Percentiles rank a stretch among this genome's conserved stretches.
phyloP scores from a whole-genome alignment of 1,284 basidiomycete species.

The Rhodotorula sp. region DNA sequence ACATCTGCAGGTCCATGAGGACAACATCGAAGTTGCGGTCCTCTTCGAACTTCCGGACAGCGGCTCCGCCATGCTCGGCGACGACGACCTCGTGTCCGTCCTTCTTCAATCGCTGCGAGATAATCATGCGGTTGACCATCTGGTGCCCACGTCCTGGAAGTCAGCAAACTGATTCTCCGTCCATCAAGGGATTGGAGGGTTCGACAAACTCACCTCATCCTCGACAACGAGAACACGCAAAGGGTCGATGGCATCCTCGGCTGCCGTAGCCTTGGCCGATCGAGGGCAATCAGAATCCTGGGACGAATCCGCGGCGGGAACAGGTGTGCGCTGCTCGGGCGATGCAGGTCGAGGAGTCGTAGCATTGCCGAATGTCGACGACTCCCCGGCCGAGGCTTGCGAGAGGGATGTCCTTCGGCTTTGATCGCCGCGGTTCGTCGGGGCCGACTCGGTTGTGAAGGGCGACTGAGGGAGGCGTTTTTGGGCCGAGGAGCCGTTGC shows the following conservation, averaged over 20 bases:
- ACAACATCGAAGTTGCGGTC: slow-evolving; percentile 40
- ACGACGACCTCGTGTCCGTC: slow-evolving; percentile 44
- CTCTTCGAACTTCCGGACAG: slow-evolving; percentile 42
- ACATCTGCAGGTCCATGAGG: slow-evolving; percentile 43
- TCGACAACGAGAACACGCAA: slow-evolving; percentile 70
- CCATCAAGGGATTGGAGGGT: background rate
- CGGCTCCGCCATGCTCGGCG: slow-evolving; percentile 44
- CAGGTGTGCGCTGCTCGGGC: background rate
- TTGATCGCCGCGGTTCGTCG: background rate
- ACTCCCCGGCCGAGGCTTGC: background rate
- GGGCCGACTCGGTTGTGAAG: too few relatives aligned
- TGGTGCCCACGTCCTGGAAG: background rate
- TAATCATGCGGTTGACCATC: slow-evolving; percentile 44
- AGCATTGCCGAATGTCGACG: background rate
- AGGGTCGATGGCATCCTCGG: slow-evolving; percentile 11
- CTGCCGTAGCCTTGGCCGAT: background rate
- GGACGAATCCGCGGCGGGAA: background rate
- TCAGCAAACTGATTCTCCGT: background rate
- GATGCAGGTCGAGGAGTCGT: background rate
- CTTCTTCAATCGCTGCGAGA: slow-evolving; percentile 44
- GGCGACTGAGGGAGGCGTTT: too few relatives aligned
- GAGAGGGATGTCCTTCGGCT: background rate
- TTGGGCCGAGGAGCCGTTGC: background rate
- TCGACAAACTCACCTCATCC: slow-evolving; percentile 50
- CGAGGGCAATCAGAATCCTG: background rate